Evolutionary conservation across 2,329 filamentous ascomycete species (phyloP), one percentile per base, ranked within the genome.

Genomic region (Scopulariopsis brevicaulis): DNA sequence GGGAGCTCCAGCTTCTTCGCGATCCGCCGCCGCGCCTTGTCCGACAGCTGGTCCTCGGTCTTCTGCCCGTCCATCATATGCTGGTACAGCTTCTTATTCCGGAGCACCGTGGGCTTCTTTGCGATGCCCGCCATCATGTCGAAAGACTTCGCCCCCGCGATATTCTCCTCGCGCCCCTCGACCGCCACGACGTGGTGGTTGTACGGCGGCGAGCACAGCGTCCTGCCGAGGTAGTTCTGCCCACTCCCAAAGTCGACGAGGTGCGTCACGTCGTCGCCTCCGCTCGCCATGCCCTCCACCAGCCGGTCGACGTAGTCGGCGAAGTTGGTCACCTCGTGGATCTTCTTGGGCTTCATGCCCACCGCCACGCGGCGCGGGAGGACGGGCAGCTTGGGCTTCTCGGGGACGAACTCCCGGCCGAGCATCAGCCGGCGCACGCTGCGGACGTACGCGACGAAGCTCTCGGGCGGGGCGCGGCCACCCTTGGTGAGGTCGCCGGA

Each of bases 191-290:
- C 87, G 63, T 91, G 84, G 65, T 86, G 85, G 66, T 92, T 89
- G 73, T 96, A 96, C 0, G 92, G 91, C 57, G 85, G 79, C 61
- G 87, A 90, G 15, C 93, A 93, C 59, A 99, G 77, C 1, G 90
- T 88, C 53, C 94, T 82, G 1, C 94, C 93, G 3, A 99, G 83
- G 67, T 99, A 99, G 67, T 96, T 97, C 70, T 97, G 93, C 0
- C 94, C 94, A 57, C 91, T 96, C 32, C 94, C 94, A 70, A 97
- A 96, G 72, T 99, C 94, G 54, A 97, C 86, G 59, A 96, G 84
- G 73, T 97, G 92, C 0, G 90, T 89, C 60, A 96, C 85, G 15
- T 78, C 72, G 54, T 76, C 71, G 0, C 76, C 74, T 1, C 46
- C 56, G 14, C 32, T 28, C 3, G 81, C 78, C 25, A 96, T 79